Percentiles rank a stretch among this genome's conserved stretches.
Conservation (phyloP, 495 filamentous ascomycete species). For the Achaetomiella virescens region DNA sequence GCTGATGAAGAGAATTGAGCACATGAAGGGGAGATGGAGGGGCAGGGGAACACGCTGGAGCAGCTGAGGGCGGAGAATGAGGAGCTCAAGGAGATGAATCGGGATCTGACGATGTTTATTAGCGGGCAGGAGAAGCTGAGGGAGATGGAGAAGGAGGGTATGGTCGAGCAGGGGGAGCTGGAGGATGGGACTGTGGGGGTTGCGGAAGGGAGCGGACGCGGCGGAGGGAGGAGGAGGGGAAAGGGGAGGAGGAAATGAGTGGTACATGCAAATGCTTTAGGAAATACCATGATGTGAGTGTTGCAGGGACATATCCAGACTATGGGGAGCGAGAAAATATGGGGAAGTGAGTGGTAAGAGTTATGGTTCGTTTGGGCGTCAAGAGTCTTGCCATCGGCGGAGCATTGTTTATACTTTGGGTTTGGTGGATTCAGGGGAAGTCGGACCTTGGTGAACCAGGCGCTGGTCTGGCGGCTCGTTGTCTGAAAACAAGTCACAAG, state of each 20-base stretch:
- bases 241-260: slow-evolving; percentile 37
- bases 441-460: too few species aligned
- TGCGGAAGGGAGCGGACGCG: slow-evolving; percentile 14
- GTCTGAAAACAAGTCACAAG: too few species aligned
- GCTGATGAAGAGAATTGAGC: slow-evolving; percentile 68
- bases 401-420: too few species aligned
- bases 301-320: too few species aligned
- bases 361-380: too few species aligned
- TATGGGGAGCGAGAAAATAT: too few species aligned
- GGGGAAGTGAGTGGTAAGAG: background rate
- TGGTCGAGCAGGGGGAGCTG: slow-evolving; percentile 51
- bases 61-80: slow-evolving; percentile 49
- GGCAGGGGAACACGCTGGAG: slow-evolving; percentile 48
- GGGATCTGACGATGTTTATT: slow-evolving; percentile 89
- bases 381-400: too few species aligned
- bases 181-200: slow-evolving; percentile 45
- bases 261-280: too few species aligned
- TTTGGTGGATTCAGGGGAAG: too few species aligned
- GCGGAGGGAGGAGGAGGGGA: slow-evolving; percentile 45
- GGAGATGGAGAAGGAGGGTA: slow-evolving; percentile 56
- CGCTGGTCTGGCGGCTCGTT: too few species aligned
- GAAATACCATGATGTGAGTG: too few species aligned
- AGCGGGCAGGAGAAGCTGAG: slow-evolving; percentile 74
- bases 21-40: slow-evolving; percentile 55
- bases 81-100: slow-evolving; percentile 73